A percentile compares a stretch with the other conserved stretches of the same genome.
phyloP scores from a whole-genome alignment of 2,329 filamentous ascomycete species.

The Sclerotinia trifoliorum region DNA sequence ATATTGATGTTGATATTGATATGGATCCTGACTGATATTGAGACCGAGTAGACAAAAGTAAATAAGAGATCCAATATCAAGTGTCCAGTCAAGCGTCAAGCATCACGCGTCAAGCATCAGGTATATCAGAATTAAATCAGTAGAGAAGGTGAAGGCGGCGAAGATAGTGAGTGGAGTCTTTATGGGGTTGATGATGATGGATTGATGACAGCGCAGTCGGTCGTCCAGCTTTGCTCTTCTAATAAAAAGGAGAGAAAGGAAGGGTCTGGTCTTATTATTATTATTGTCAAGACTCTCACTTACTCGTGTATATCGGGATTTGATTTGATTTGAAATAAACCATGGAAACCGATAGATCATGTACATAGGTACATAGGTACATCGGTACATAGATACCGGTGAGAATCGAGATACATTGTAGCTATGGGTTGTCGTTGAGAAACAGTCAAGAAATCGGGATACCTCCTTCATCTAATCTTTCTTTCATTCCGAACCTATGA shows the following conservation, averaged over 20 bases:
- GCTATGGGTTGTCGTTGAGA: neutral
- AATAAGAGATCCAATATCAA: neutral
- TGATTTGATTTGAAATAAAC: no score
- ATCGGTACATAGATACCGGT: neutral
- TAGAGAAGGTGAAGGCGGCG: neutral
- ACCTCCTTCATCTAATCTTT: constrained; percentile 10
- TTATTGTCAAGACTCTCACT: neutral
- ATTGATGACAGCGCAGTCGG: constrained; percentile 14
- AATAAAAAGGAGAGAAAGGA: neutral
- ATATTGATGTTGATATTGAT: neutral
- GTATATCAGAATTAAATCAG: neutral
- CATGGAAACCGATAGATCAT: constrained; percentile 3
- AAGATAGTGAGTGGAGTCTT: constrained; percentile 11
- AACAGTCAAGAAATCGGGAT: neutral
- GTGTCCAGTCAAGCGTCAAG: neutral
- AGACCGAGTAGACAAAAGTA: neutral
- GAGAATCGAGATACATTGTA: neutral
- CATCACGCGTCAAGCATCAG: neutral
- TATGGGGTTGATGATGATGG: constrained; percentile 5
- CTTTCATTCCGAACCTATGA: neutral
- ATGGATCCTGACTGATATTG: neutral
- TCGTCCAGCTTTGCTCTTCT: neutral
- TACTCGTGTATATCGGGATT: neutral
- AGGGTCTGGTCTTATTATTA: neutral
- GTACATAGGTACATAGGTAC: neutral